These are phyloP conservation scores for Fagus crenata DNA, from an alignment of 306 rosid species.

Conservation along the genomic window DNA sequence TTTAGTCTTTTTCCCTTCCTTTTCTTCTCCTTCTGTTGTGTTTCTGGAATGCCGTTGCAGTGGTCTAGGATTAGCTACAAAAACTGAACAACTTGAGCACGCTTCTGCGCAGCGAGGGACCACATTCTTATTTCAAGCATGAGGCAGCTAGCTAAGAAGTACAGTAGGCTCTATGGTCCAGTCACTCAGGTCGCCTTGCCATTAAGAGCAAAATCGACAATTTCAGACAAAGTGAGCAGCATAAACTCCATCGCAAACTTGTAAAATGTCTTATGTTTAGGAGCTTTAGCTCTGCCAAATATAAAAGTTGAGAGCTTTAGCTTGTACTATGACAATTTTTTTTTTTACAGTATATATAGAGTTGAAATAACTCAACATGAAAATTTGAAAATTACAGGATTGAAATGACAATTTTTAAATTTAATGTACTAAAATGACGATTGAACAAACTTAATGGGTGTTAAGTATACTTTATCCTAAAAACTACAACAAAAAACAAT, in stretches of 20 bases:
- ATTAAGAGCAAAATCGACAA: background rate
- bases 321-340: background rate
- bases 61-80: background rate
- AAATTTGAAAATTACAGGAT: too few relatives aligned
- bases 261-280: background rate
- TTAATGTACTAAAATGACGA: too few relatives aligned
- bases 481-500: too few relatives aligned
- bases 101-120: slow-evolving; percentile 13
- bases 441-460: too few relatives aligned
- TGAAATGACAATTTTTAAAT: too few relatives aligned
- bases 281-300: too few relatives aligned
- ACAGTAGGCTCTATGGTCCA: background rate
- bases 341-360: too few relatives aligned
- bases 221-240: background rate
- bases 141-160: background rate
- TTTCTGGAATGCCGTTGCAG: background rate
- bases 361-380: too few relatives aligned
- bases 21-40: background rate
- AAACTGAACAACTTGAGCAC: slow-evolving; percentile 9
- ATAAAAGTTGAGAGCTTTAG: background rate
- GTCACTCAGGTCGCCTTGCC: background rate
- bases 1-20: background rate
- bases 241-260: background rate
- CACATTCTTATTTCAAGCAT: slow-evolving; percentile 4
- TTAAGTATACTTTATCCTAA: too few relatives aligned